phyloP scores from a whole-genome alignment of 805 yeast species.

The Metahyphopichia silvanorum region DNA sequence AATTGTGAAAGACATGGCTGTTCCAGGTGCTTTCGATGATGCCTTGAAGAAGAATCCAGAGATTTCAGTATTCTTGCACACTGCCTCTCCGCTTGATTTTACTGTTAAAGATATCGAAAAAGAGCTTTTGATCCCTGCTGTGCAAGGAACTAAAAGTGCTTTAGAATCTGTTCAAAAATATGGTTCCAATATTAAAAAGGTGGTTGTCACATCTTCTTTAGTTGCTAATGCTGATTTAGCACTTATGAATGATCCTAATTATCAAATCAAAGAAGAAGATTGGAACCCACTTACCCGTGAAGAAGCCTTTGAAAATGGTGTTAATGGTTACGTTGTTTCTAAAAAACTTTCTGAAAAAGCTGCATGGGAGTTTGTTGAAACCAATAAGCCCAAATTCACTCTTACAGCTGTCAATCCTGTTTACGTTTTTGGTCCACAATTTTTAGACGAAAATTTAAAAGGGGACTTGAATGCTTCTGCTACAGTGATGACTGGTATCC shows the following conservation, averaged over 20 bases:
- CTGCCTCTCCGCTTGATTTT: constrained; percentile 53
- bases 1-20: constrained; percentile 42
- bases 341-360: constrained; percentile 56
- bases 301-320: constrained; percentile 16
- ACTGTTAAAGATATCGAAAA: constrained; percentile 38
- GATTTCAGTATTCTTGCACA: constrained; percentile 50
- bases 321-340: constrained; percentile 38
- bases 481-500: constrained; percentile 23
- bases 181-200: constrained; percentile 40
- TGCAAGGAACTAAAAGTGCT: constrained; percentile 46
- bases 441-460: constrained; percentile 30
- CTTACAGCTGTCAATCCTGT: constrained; percentile 42
- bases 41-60: constrained; percentile 44
- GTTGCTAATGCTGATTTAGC: constrained; percentile 33
- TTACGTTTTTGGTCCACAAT: constrained; percentile 51
- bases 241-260: constrained; percentile 1
- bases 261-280: constrained; percentile 21
- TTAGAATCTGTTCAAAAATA: constrained; percentile 44
- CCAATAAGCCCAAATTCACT: constrained; percentile 34
- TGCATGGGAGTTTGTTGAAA: constrained; percentile 51
- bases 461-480: constrained; percentile 22
- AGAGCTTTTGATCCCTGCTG: constrained; percentile 51
- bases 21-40: constrained; percentile 38
- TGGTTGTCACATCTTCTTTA: constrained; percentile 53
- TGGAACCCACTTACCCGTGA: constrained; percentile 40